phyloP scores from a whole-genome alignment of 768 basidiomycete genomes.

The Leccinum disarticulatum region DNA sequence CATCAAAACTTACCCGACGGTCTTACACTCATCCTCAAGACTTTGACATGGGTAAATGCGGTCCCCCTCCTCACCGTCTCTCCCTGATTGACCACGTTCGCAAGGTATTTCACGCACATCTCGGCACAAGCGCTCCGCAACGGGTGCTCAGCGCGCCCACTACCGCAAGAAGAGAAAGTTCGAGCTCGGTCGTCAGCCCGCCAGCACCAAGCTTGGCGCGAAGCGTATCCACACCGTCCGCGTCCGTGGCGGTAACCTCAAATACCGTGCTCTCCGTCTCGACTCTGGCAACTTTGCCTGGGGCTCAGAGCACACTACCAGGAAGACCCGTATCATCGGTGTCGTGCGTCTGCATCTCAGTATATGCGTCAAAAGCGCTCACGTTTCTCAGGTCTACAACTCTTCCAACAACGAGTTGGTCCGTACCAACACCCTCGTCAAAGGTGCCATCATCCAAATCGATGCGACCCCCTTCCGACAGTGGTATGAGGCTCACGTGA shows the following conservation, averaged over 20 bases:
- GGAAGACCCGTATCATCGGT: conserved; percentile 94
- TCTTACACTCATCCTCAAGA: conserved; percentile 60
- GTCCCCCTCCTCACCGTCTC: conserved; percentile 19
- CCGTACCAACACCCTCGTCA: conserved; percentile 98
- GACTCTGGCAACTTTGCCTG: conserved; percentile 98
- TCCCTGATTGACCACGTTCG: conserved; percentile 10
- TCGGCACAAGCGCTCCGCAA: conserved; percentile 94
- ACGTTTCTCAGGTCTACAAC: conserved; percentile 80
- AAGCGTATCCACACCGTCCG: conserved; percentile 97
- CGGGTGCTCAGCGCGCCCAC: conserved; percentile 89
- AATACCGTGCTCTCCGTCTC: conserved; percentile 94
- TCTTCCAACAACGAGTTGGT: conserved; percentile 99
- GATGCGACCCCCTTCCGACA: conserved; percentile 99
- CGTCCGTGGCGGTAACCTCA: conserved; percentile 92
- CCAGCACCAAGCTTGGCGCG: conserved; percentile 93
- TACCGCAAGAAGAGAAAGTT: conserved; percentile 99
- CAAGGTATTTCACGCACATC: conserved; percentile 96
- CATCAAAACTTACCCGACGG: conserved; percentile 50
- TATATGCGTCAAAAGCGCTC: conserved; percentile 3
- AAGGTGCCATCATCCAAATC: conserved; percentile 93
- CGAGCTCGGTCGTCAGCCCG: conserved; percentile 97
- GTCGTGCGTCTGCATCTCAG: conserved; percentile 65
- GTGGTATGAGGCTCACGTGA: conserved; percentile 98
- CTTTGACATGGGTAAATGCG: conserved; percentile 74
- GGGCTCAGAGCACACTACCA: conserved; percentile 92